Percentiles rank a stretch among this genome's conserved stretches.
These are phyloP conservation scores for Arctostaphylos glauca DNA, from an alignment of 148 eudicot genomes.

Conservation along the genomic window DNA sequence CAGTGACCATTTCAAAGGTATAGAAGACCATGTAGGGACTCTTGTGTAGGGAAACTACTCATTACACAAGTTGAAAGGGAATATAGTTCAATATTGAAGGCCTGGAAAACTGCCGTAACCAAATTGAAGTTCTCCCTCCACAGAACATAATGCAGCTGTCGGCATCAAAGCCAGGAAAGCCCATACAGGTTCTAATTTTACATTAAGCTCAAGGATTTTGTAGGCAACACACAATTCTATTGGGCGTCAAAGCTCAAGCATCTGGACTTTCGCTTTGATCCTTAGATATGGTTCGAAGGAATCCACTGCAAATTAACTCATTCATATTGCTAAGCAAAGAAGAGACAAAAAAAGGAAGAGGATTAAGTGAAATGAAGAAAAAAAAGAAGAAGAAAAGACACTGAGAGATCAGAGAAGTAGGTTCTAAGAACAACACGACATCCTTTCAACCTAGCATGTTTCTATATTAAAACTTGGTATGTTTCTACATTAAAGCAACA, in stretches of 20 bases:
- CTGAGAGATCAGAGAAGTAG: background rate
- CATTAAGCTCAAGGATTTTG: background rate
- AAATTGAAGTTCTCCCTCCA: background rate
- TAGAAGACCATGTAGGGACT: background rate
- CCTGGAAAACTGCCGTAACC: background rate
- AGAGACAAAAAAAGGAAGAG: background rate
- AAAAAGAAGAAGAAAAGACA: background rate
- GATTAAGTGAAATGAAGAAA: background rate
- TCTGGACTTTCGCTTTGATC: background rate
- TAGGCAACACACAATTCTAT: background rate
- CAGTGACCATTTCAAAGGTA: conserved; percentile 3
- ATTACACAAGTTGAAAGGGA: background rate
- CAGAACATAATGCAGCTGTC: background rate
- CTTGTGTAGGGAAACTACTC: background rate
- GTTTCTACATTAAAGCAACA: background rate
- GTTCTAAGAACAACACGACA: background rate
- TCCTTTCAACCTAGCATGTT: background rate
- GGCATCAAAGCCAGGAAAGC: background rate
- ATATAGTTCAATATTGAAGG: background rate
- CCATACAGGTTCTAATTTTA: background rate
- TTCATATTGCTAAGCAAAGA: background rate
- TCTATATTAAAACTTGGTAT: background rate
- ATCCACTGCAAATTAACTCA: background rate
- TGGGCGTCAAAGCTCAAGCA: background rate
- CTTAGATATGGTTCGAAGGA: background rate